phyloP scores from a whole-genome alignment of 1,284 basidiomycete genomes.

The Leccinum holopus region DNA sequence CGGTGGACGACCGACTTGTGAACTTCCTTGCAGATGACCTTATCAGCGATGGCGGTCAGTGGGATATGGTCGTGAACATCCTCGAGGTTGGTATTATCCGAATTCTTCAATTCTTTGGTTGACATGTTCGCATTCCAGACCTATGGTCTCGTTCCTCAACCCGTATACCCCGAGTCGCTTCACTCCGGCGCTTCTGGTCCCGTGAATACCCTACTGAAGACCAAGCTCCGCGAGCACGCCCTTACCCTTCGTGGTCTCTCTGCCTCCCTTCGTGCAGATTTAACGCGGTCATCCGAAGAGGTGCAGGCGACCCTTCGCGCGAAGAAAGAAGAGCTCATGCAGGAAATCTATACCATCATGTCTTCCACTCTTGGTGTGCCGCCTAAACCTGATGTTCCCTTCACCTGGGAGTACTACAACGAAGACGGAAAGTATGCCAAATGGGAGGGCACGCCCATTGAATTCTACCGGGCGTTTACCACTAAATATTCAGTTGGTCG shows the following conservation, averaged over 20 bases:
- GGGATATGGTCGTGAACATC: conserved; percentile 93
- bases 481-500: conserved; percentile 57
- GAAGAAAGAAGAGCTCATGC: conserved; percentile 83
- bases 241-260: conserved; percentile 74
- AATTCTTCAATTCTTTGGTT: background rate
- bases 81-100: conserved; percentile 48
- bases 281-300: conserved; percentile 44
- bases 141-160: conserved; percentile 84
- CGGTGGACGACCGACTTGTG: conserved; percentile 81
- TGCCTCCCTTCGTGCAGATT: conserved; percentile 46
- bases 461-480: conserved; percentile 72
- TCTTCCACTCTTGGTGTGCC: conserved; percentile 85
- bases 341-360: conserved; percentile 86
- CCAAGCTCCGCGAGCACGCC: conserved; percentile 89
- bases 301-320: conserved; percentile 56
- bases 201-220: conserved; percentile 79
- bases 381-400: conserved; percentile 66
- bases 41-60: conserved; percentile 91
- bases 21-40: conserved; percentile 75
- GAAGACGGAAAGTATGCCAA: conserved; percentile 73
- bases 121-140: conserved; percentile 38
- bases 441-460: conserved; percentile 78
- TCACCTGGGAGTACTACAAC: conserved; percentile 90
- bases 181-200: conserved; percentile 76
- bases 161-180: conserved; percentile 82